These are phyloP conservation scores for Spinacia oleracea DNA, from an alignment of 179 eudicot genomes.

Conservation along the genomic window DNA sequence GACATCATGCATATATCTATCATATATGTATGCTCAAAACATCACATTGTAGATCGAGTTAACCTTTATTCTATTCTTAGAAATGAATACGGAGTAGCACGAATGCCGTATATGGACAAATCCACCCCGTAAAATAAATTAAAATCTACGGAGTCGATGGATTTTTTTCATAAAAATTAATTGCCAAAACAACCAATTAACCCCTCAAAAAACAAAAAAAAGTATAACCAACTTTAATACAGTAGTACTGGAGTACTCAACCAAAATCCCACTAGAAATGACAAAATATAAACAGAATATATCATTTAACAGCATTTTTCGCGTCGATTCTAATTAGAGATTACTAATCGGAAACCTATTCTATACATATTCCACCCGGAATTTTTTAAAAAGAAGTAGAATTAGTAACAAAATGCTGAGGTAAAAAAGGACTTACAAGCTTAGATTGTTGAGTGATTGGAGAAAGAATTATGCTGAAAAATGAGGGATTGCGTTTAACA, in stretches of 20 bases:
- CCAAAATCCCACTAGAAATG: too few species aligned
- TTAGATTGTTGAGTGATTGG: background rate
- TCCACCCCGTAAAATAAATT: too few species aligned
- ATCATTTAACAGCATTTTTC: background rate
- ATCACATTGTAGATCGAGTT: too few species aligned
- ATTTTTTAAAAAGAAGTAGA: background rate
- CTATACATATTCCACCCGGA: background rate
- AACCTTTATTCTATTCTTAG: too few species aligned
- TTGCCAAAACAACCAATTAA: too few species aligned
- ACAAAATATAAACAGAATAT: background rate
- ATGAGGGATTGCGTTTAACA: background rate
- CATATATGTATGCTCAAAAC: too few species aligned
- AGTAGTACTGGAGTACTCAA: background rate
- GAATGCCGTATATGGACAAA: too few species aligned
- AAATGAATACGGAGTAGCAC: too few species aligned
- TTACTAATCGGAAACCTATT: background rate
- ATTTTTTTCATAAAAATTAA: too few species aligned
- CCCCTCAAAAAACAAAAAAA: too few species aligned
- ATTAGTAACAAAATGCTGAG: background rate
- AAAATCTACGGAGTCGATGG: too few species aligned
- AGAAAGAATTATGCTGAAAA: constrained; percentile 3
- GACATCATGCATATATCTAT: too few species aligned
- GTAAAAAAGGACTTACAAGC: background rate
- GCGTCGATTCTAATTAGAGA: background rate
- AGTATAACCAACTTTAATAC: background rate